Evolutionary conservation across 1,284 basidiomycete genomes (phyloP), one percentile per base, ranked within the genome.

Genomic region (Termitomyces sp.): DNA sequence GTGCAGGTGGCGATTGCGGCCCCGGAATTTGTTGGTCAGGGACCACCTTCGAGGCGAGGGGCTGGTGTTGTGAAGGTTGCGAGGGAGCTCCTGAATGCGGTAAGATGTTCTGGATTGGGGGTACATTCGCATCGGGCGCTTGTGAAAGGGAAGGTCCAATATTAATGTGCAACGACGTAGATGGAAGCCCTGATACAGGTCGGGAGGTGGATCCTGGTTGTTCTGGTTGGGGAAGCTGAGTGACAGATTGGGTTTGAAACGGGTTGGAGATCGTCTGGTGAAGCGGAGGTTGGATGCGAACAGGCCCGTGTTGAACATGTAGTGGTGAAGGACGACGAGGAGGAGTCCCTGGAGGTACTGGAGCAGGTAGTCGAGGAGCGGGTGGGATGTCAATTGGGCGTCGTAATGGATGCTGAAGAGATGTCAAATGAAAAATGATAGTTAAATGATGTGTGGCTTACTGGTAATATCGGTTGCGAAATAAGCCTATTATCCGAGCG

Each of bases 331-430:
- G 47, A 39, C 24, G 47, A 10, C 54, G 50, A 45, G 57, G 50
- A 34, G 53, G 41, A 47, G 58, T 44, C 5, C 33, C 26, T 10
- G 67, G 68, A 7, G 69, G 67, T 24, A 58, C n/a, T 13, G 69
- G 70, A 3, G 68, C 62, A 38, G 66, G 64, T 36, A 59, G 58
- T 5, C 19, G 61, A 46, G 68, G 67, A 42, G 60, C 54, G 36
- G 69, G 69, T 34, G 70, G 70, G 26, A 69, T 56, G 13, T 52
- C 47, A 6, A 60, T 50, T 13, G 61, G 55, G 26, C 15, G 58
- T 47, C 19, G 59, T 19, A 21, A 49, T 42, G 9, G 55, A 43
- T 28, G 50, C 53, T 54, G 34, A 38, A 43, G 45, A 51, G 33
- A 26, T 19, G 52, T 49, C 5, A 54, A 5, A 17, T 31, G 30